These are phyloP conservation scores for Neurospora africana DNA, from an alignment of 495 filamentous ascomycete species.

Conservation along the genomic window DNA sequence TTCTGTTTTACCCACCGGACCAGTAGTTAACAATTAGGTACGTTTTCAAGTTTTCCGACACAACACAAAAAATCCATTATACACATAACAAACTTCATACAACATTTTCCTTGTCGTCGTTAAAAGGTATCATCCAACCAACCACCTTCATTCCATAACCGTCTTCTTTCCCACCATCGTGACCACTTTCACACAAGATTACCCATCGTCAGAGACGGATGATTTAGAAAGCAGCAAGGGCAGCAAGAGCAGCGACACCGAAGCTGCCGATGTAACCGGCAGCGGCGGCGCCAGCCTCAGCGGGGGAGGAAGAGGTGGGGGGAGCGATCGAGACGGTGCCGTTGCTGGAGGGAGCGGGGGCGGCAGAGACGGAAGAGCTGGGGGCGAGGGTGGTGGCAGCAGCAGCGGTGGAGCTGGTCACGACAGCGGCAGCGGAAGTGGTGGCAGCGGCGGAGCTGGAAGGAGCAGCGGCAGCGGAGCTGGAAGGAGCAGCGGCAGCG, in stretches of 20 bases:
- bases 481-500: background rate
- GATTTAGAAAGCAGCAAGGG: constrained; percentile 19
- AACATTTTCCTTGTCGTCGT: background rate
- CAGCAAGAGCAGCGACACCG: constrained; percentile 18
- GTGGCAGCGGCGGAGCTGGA: constrained; percentile 6
- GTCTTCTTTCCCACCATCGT: background rate
- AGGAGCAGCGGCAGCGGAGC: background rate
- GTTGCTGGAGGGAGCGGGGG: constrained; percentile 6
- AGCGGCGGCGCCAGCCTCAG: constrained; percentile 15
- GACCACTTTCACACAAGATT: background rate
- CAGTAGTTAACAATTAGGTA: background rate
- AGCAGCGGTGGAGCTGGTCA: background rate
- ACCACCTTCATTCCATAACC: background rate
- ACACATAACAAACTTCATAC: background rate
- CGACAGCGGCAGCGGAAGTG: background rate
- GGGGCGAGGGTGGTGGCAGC: constrained; percentile 4
- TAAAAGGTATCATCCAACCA: background rate
- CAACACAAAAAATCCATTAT: background rate
- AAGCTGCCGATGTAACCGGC: constrained; percentile 14
- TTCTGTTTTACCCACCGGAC: background rate
- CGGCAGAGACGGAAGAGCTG: background rate
- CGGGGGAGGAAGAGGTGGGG: background rate
- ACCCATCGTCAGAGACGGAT: background rate
- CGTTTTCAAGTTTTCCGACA: background rate
- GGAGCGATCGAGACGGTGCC: background rate